Evolutionary conservation across 2,329 filamentous ascomycete species (phyloP).

Genomic region (Cytospora paraplurivora): DNA sequence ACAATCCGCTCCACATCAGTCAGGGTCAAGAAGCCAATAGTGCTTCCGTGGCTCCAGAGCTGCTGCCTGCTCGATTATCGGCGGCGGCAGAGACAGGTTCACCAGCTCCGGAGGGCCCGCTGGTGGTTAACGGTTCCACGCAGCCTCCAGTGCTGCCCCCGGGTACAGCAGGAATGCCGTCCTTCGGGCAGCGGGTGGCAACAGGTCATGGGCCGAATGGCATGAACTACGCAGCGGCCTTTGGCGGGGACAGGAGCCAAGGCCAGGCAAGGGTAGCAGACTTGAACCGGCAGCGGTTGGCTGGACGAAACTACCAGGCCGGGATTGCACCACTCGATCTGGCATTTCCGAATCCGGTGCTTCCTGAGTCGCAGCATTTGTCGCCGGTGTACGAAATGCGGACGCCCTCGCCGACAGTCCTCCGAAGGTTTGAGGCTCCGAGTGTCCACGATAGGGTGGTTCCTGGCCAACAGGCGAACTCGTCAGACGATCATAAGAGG

Average conservation of each 20-base stretch:
- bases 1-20: conserved; percentile 43
- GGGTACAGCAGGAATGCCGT: conserved; percentile 30
- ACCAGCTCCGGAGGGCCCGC: conserved; percentile 45
- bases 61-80: conserved; percentile 31
- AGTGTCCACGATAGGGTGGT: conserved; percentile 29
- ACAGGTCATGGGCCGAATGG: conserved; percentile 32
- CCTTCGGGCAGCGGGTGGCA: conserved; percentile 39
- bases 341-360: conserved; percentile 49
- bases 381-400: conserved; percentile 75
- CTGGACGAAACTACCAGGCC: conserved; percentile 48
- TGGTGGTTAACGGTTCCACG: conserved; percentile 55
- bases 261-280: conserved; percentile 38
- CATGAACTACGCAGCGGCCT: conserved; percentile 33
- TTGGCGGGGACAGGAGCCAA: conserved; percentile 35
- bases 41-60: conserved; percentile 30
- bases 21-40: conserved; percentile 36
- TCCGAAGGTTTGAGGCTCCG: conserved; percentile 54
- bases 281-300: conserved; percentile 41
- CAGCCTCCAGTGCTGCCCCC: conserved; percentile 29
- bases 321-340: conserved; percentile 60
- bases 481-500: conserved; percentile 26
- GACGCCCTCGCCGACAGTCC: conserved; percentile 68
- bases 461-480: conserved; percentile 25
- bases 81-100: conserved; percentile 33
- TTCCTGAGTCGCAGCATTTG: conserved; percentile 55